A percentile compares a stretch with the other conserved stretches of the same genome.
Evolutionary conservation across 352 stramenopile species (phyloP).

Genomic region (Aphanomyces cochlioides): DNA sequence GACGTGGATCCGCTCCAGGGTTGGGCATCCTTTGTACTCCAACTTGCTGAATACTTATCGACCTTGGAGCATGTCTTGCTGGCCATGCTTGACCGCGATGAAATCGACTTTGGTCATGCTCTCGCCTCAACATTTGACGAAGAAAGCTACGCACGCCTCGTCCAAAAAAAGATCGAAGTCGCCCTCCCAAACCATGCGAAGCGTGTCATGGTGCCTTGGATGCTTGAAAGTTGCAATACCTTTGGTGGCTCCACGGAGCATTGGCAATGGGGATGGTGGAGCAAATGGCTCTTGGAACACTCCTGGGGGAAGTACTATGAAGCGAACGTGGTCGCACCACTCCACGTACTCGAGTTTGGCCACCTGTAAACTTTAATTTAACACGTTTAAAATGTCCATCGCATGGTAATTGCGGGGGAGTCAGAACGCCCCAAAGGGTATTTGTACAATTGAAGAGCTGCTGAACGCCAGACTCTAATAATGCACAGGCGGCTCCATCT

Average conservation of each 20-base stretch:
- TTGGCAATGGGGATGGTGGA: slow-evolving; percentile 27
- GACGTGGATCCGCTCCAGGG: neutral
- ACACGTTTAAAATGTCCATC: no score
- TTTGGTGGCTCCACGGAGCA: neutral
- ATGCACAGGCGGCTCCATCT: no score
- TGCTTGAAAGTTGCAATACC: neutral
- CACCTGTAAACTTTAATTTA: no score
- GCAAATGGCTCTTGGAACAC: slow-evolving; percentile 18
- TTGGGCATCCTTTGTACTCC: slow-evolving; percentile 9
- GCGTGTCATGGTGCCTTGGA: slow-evolving; percentile 25
- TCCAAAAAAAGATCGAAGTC: slow-evolving; percentile 10
- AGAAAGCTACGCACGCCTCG: neutral
- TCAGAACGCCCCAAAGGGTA: no score
- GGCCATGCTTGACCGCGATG: slow-evolving; percentile 19
- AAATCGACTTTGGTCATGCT: slow-evolving; percentile 4
- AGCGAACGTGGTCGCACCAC: neutral
- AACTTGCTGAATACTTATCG: slow-evolving; percentile 19
- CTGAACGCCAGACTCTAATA: no score
- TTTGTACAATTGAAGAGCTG: no score
- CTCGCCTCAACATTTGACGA: slow-evolving; percentile 13
- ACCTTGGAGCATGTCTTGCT: slow-evolving; percentile 15
- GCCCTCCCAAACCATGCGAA: neutral
- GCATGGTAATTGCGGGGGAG: no score
- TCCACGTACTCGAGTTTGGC: slow-evolving; percentile 14
- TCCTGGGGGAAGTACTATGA: slow-evolving; percentile 13